Conservation (phyloP, 2,329 filamentous ascomycete species). For the Grosmannia clavigera region DNA sequence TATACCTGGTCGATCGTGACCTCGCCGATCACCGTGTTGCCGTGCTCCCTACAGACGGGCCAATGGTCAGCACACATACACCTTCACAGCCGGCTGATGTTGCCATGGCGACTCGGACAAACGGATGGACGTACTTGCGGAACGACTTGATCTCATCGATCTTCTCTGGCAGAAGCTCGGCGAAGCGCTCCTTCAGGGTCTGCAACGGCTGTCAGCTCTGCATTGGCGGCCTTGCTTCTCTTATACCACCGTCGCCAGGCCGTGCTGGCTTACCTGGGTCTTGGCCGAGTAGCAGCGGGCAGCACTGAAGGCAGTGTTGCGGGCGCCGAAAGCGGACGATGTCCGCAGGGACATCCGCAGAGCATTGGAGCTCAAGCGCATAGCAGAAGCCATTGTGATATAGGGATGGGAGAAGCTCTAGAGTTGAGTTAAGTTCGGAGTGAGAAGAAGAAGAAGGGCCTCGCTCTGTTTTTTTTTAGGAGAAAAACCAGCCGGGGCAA, state of each 20-base stretch:
- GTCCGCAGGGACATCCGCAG: constrained; percentile 64
- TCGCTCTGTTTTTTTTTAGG: background rate
- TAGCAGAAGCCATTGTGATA: constrained; percentile 64
- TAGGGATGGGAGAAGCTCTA: constrained; percentile 15
- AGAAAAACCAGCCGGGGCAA: background rate
- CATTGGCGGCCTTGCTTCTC: background rate
- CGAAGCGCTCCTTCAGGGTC: constrained; percentile 98
- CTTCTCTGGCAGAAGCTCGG: constrained; percentile 88
- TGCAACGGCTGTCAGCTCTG: constrained; percentile 25
- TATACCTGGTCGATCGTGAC: constrained; percentile 99
- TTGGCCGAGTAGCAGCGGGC: constrained; percentile 89
- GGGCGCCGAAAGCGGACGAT: constrained; percentile 50
- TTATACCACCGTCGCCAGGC: background rate
- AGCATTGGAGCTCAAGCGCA: constrained; percentile 70
- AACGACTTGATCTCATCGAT: constrained; percentile 99
- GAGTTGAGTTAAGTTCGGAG: constrained; percentile 14
- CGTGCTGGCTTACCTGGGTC: constrained; percentile 52
- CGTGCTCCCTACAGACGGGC: constrained; percentile 59
- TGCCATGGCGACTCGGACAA: background rate
- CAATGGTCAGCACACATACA: background rate
- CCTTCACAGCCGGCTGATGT: background rate
- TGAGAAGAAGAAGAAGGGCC: constrained; percentile 18
- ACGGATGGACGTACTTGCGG: constrained; percentile 60
- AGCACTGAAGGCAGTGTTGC: constrained; percentile 65
- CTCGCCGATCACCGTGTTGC: constrained; percentile 90